Conservation (phyloP, 2,329 filamentous ascomycete genomes). For the Aurifilum marmelostoma region DNA sequence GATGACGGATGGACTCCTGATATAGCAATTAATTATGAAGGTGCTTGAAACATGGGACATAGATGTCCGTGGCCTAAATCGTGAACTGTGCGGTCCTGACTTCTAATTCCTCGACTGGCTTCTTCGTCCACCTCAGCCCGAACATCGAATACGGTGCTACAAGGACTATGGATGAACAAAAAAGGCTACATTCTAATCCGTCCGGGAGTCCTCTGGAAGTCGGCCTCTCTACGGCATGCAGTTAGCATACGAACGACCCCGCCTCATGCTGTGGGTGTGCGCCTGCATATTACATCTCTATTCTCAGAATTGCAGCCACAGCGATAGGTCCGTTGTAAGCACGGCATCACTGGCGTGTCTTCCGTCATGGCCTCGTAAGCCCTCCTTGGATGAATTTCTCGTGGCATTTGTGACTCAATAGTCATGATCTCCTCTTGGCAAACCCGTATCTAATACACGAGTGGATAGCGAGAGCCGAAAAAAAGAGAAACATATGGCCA, state of each 20-base stretch:
- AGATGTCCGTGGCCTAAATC: not conserved
- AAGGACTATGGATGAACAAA: not conserved
- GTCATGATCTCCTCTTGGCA: not conserved
- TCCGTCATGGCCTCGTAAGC: not conserved
- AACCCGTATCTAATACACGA: not conserved
- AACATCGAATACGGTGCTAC: not conserved
- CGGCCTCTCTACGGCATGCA: not conserved
- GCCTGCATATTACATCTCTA: not conserved
- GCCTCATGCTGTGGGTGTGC: not conserved
- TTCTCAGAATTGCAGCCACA: not conserved
- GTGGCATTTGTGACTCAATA: not conserved
- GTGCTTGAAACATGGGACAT: not conserved
- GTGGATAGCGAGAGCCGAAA: not conserved
- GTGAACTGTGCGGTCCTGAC: not conserved
- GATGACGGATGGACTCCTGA: no score
- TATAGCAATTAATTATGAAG: no score
- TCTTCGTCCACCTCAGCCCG: not conserved
- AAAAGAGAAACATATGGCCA: not conserved
- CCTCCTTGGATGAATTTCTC: not conserved
- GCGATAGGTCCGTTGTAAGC: not conserved
- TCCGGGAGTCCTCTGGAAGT: not conserved
- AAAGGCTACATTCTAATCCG: not conserved
- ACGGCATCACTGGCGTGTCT: slow-evolving; percentile 1
- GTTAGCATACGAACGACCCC: not conserved
- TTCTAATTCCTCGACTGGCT: not conserved